Conservation (phyloP, 345 rosid species). For the Excoecaria cochinchinensis region DNA sequence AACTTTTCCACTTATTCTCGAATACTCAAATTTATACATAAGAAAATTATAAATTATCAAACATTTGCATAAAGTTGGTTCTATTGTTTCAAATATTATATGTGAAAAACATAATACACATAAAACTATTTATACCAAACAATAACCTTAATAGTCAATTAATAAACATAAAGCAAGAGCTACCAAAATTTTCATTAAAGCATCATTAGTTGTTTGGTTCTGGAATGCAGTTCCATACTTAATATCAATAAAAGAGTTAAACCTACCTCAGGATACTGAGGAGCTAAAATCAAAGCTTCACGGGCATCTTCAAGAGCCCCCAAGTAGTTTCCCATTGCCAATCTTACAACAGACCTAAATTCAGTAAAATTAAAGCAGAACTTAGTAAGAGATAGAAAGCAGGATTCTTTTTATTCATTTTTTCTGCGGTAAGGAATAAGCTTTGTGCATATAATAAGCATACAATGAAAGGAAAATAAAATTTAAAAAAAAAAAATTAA, state of each 20-base stretch:
- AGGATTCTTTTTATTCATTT: neutral
- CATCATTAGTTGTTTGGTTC: neutral
- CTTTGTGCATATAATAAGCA: too few relatives aligned
- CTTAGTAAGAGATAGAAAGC: neutral
- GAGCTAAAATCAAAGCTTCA: constrained; percentile 49
- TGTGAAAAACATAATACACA: too few relatives aligned
- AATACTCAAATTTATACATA: too few relatives aligned
- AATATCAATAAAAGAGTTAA: neutral
- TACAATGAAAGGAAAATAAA: neutral
- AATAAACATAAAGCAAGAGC: neutral
- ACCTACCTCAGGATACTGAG: constrained; percentile 58
- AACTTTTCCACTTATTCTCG: too few relatives aligned
- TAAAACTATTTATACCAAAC: too few relatives aligned
- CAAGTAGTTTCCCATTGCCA: constrained; percentile 51
- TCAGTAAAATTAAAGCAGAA: constrained; percentile 14
- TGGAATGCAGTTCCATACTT: neutral
- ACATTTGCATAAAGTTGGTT: too few relatives aligned
- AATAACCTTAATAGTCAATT: neutral
- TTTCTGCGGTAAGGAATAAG: neutral
- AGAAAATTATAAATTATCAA: too few relatives aligned
- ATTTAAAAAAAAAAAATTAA: too few relatives aligned
- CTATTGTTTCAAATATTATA: neutral
- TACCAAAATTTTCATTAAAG: neutral
- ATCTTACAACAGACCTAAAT: constrained; percentile 60
- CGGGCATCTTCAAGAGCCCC: constrained; percentile 82